Base-by-base conservation (phyloP, 2,329 filamentous ascomycete species). In the Purpureocillium lavendulum region DNA sequence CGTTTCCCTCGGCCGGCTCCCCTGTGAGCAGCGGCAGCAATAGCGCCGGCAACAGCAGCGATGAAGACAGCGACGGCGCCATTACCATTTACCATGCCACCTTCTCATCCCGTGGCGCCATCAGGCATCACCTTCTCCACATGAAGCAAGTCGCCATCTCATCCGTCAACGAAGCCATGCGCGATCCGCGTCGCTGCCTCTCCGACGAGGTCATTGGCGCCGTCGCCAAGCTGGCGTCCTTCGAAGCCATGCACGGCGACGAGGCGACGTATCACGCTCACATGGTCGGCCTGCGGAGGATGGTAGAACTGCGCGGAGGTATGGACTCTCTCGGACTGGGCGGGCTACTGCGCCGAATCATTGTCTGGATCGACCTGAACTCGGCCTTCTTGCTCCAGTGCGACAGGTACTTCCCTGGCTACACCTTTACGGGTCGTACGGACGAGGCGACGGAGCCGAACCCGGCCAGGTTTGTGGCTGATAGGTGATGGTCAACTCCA, bases 191-290 rank as follows among this genome's bases (percentile, higher is more conserved):
- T 13, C 44, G 34, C 5, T 46, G 48, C 4, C 50, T 61, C 7
- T 62, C 53, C 43, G 67, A 72, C 46, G 61, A 61, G 12, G 44
- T 71, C 26, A 61, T 73, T 37, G 65, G 63, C 8, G 68, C 70
- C 3, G 66, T 71, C 4, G 66, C 66, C 28, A 68, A 70, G 45
- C 69, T 74, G 67, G 70, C 69, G 9, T 66, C 63, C 43, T 73
- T 69, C 49, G 70, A 74, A 47, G 67, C 68, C n/a, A 65, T 71
- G 44, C 70, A 65, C 45, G 69, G 69, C 16, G 58, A 61, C 15
- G 47, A 58, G 15, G 49, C 56, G 4, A 57, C 60, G 12, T 73
- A 67, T 42, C 52, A 59, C 37, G 61, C 64, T 4, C 70, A 74
- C 54, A 73, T 73, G 69, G 53, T 54, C 2, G 69, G 63, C 4